phyloP scores from a whole-genome alignment of 1,284 basidiomycete genomes.

The Sporisorium sorghi region DNA sequence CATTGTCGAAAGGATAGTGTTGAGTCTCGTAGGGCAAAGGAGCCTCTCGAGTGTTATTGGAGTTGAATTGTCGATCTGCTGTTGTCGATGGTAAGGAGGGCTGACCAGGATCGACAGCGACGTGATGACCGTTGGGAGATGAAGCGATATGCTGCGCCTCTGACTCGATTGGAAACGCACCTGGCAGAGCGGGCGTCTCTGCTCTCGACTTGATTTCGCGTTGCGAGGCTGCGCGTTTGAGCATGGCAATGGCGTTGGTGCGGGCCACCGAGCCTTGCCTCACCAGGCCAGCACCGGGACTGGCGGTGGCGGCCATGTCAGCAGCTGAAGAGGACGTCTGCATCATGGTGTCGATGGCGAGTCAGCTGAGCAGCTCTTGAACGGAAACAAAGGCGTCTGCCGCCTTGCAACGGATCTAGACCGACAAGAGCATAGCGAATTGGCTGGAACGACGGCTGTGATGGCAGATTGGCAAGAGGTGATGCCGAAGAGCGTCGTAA shows the following conservation, averaged over 20 bases:
- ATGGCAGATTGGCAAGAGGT: no score
- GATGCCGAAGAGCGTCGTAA: background rate
- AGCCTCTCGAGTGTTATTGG: background rate
- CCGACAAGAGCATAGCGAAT: background rate
- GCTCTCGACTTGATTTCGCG: constrained; percentile 48
- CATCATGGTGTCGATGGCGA: constrained; percentile 10
- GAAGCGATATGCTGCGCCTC: background rate
- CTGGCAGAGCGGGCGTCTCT: constrained; percentile 19
- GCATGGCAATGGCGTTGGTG: constrained; percentile 57
- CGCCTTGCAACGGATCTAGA: background rate
- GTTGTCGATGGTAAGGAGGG: background rate
- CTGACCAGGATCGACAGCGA: background rate
- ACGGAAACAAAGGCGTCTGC: background rate
- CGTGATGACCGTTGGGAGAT: background rate
- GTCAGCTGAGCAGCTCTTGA: no score
- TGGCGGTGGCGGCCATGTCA: constrained; percentile 9
- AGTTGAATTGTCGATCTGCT: constrained; percentile 1
- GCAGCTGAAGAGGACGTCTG: constrained; percentile 12
- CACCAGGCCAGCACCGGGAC: constrained; percentile 9
- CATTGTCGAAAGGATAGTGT: background rate
- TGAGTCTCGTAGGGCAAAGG: background rate
- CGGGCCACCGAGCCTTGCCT: constrained; percentile 49
- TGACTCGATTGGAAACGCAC: constrained; percentile 15
- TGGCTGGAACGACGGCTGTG: background rate
- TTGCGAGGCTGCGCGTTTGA: constrained; percentile 60